Evolutionary conservation across 2,329 filamentous ascomycete genomes (phyloP), one percentile per base, ranked within the genome.

Genomic region (Elsinoe batatas): DNA sequence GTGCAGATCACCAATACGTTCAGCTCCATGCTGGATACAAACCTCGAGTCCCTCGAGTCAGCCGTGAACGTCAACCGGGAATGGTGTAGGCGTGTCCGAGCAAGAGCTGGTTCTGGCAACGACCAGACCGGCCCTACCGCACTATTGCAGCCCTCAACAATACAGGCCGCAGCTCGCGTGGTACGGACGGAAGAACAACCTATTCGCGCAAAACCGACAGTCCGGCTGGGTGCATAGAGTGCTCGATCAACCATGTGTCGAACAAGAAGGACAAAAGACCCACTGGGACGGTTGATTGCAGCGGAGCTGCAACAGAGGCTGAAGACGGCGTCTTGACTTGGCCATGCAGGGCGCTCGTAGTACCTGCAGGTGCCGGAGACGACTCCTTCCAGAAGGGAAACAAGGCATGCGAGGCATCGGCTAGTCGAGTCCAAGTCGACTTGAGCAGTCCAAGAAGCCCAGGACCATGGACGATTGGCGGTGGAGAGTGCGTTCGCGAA

Each of bases 291-390:
- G 47, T 32, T 38, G 47, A 6, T 20, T 51, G 33, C 47, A 33
- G 32, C 35, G 32, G 17, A 51, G 47, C 47, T 51, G 35, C 47
- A n/a, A 13, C 46, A 37, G 46, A 32, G 46, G 46, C 46, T 50
- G 46, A 50, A 50, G 46, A 50, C 46, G 46, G 46, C 17, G 46
- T 13, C 26, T 36, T 50, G 26, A 20, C 46, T 50, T 50, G 46
- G 33, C 10, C 46, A 17, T 32, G 32, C 46, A 36, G 46, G 46
- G 30, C 32, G 20, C 8, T 50, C n/a, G 46, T 50, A 50, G 46
- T 50, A 57, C 66, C 67, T 42, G 69, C 70, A 30, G 69, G 71
- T 40, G 67, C 71, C 42, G 65, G 69, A 10, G 44, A 56, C 18
- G 44, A 47, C 30, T 60, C 61, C 8, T 73, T 68, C 67, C 59